Evolutionary conservation across 441 rosid genomes (phyloP).

Genomic region (Eruca vesicaria): DNA sequence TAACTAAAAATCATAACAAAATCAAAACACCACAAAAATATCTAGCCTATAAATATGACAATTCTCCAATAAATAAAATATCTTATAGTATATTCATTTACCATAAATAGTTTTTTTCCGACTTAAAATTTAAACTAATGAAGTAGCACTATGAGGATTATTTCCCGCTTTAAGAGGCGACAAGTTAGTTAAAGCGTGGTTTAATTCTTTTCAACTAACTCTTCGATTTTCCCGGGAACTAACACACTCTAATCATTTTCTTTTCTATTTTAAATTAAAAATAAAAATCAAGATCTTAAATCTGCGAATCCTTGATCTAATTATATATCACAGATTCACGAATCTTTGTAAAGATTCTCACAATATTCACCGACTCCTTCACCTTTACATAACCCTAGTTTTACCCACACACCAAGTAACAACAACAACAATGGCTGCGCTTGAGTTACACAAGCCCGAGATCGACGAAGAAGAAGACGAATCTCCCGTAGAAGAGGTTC

Average conservation of each 20-base stretch:
- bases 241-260: background rate
- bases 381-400: background rate
- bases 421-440: conserved; percentile 28
- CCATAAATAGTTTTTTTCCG: background rate
- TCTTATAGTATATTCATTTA: background rate
- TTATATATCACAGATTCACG: background rate
- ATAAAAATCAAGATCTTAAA: background rate
- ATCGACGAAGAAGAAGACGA: conserved; percentile 24
- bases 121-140: background rate
- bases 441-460: conserved; percentile 10
- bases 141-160: background rate
- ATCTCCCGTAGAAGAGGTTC: conserved; percentile 72
- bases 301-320: background rate
- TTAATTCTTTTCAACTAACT: background rate
- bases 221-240: background rate
- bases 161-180: background rate
- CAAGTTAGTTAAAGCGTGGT: background rate
- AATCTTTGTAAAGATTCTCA: conserved; percentile 1
- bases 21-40: background rate
- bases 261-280: background rate
- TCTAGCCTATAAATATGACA: background rate
- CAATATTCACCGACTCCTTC: background rate
- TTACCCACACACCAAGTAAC: background rate
- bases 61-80: background rate
- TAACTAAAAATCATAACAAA: background rate